phyloP scores from a whole-genome alignment of 2,329 filamentous ascomycete genomes.

The Pseudohalonectria lignicola region DNA sequence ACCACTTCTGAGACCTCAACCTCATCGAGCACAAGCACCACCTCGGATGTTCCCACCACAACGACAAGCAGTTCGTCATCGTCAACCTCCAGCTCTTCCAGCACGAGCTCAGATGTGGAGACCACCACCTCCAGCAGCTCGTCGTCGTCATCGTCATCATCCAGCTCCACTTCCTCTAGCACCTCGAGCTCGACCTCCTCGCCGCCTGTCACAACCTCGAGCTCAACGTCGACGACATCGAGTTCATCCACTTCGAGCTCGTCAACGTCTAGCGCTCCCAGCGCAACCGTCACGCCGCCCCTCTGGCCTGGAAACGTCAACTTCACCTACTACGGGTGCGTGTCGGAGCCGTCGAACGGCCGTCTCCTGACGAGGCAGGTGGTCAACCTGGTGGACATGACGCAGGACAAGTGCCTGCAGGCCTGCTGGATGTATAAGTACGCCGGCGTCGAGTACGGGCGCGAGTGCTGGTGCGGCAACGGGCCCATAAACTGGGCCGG shows the following conservation, averaged over 20 bases:
- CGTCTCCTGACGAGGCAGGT: slow-evolving; percentile 6
- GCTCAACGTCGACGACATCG: not conserved
- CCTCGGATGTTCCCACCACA: slow-evolving; percentile 1
- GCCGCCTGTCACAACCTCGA: slow-evolving; percentile 1
- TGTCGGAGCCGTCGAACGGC: slow-evolving; percentile 9
- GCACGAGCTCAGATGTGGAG: not conserved
- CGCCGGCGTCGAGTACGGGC: slow-evolving; percentile 24
- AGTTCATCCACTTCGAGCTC: slow-evolving; percentile 2
- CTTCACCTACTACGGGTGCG: slow-evolving; percentile 11
- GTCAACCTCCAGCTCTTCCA: slow-evolving; percentile 1
- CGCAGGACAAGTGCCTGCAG: slow-evolving; percentile 16
- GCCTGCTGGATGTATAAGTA: slow-evolving; percentile 19
- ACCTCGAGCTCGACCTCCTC: not conserved
- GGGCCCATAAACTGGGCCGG: slow-evolving; percentile 10
- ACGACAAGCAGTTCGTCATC: slow-evolving; percentile 1
- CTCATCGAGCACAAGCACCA: not conserved
- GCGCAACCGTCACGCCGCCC: not conserved
- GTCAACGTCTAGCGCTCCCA: not conserved
- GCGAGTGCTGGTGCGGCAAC: slow-evolving; percentile 28
- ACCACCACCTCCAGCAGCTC: not conserved
- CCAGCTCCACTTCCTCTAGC: slow-evolving; percentile 3
- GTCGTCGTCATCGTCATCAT: slow-evolving; percentile 2
- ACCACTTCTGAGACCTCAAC: not conserved
- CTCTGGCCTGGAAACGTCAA: slow-evolving; percentile 7
- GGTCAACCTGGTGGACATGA: slow-evolving; percentile 13